phyloP scores from a whole-genome alignment of 495 filamentous ascomycete genomes.

The Penicillium odoratum region DNA sequence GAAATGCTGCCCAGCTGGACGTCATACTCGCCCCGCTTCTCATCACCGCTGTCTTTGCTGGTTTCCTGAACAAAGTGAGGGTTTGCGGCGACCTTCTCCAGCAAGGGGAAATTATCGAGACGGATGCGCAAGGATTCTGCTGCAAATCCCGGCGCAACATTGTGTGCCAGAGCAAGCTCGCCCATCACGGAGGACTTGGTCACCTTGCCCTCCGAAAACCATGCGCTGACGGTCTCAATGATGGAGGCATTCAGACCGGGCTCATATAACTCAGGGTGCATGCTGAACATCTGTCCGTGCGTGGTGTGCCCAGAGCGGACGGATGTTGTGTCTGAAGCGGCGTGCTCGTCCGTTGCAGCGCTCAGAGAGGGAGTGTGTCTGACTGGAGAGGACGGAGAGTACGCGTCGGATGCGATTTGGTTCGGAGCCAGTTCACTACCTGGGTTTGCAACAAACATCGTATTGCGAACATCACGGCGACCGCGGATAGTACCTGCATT shows the following conservation, averaged over 20 bases:
- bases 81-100: slow-evolving; percentile 95
- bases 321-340: slow-evolving; percentile 85
- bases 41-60: slow-evolving; percentile 39
- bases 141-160: slow-evolving; percentile 53
- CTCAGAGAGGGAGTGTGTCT: slow-evolving; percentile 47
- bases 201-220: slow-evolving; percentile 72
- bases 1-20: slow-evolving; percentile 69
- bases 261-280: slow-evolving; percentile 80
- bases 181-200: slow-evolving; percentile 76
- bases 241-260: slow-evolving; percentile 87
- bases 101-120: slow-evolving; percentile 84
- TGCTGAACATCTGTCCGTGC: slow-evolving; percentile 58
- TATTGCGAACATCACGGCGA: slow-evolving; percentile 87
- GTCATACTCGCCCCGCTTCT: slow-evolving; percentile 78
- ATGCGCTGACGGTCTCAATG: slow-evolving; percentile 85
- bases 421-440: slow-evolving; percentile 18
- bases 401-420: slow-evolving; percentile 15
- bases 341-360: slow-evolving; percentile 53
- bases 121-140: slow-evolving; percentile 64
- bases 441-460: slow-evolving; percentile 69
- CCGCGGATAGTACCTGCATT: slow-evolving; percentile 80
- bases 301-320: slow-evolving; percentile 85
- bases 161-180: slow-evolving; percentile 88
- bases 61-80: slow-evolving; percentile 77
- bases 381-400: slow-evolving; percentile 38